These are phyloP conservation scores for Metschnikowia noctiluminum DNA, from an alignment of 805 yeast genomes.

Conservation along the genomic window DNA sequence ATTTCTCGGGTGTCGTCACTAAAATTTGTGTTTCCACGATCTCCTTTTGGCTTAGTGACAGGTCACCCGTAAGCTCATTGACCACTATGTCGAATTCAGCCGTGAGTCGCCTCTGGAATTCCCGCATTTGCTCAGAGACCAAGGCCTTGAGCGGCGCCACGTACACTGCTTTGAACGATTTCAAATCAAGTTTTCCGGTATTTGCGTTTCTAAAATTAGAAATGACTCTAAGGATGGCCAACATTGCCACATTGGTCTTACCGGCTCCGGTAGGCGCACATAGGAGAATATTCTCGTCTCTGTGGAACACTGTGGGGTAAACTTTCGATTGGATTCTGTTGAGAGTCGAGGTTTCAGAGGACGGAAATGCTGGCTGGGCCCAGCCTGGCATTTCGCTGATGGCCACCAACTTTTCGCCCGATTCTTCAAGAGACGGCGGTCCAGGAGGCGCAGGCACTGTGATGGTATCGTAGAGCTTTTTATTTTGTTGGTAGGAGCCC, in stretches of 20 bases:
- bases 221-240: slow-evolving; percentile 65
- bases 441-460: slow-evolving; percentile 81
- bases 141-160: slow-evolving; percentile 93
- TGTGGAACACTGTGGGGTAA: slow-evolving; percentile 69
- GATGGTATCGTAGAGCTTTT: slow-evolving; percentile 78
- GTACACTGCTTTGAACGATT: slow-evolving; percentile 73
- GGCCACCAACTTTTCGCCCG: slow-evolving; percentile 46
- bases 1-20: slow-evolving; percentile 94
- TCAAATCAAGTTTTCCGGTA: slow-evolving; percentile 49
- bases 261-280: slow-evolving; percentile 99
- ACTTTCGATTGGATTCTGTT: slow-evolving; percentile 84
- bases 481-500: slow-evolving; percentile 76
- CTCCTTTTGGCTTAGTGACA: slow-evolving; percentile 70
- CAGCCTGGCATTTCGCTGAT: slow-evolving; percentile 71
- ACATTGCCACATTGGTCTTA: slow-evolving; percentile 93
- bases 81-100: slow-evolving; percentile 64
- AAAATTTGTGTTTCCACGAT: slow-evolving; percentile 74
- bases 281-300: slow-evolving; percentile 69
- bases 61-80: slow-evolving; percentile 88
- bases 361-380: slow-evolving; percentile 76
- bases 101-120: slow-evolving; percentile 66
- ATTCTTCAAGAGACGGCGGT: slow-evolving; percentile 36
- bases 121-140: slow-evolving; percentile 92
- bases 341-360: slow-evolving; percentile 58
- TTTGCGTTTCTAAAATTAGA: slow-evolving; percentile 45